phyloP scores from a whole-genome alignment of 2,329 filamentous ascomycete genomes.

The Teratosphaeria nubilosa region DNA sequence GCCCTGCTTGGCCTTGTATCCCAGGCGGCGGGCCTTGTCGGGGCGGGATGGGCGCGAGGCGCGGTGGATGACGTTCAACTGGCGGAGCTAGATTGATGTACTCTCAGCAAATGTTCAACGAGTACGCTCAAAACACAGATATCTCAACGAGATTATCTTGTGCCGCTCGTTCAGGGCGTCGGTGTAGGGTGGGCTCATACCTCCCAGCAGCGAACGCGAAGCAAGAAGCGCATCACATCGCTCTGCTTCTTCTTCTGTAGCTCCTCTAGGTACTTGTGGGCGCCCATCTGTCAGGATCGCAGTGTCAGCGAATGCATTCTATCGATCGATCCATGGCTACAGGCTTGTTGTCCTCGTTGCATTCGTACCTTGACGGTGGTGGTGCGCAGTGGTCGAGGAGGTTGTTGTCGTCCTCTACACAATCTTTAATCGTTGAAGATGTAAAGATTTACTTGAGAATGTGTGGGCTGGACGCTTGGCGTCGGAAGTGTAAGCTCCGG shows the following conservation, averaged over 20 bases:
- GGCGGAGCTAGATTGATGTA: conserved; percentile 99
- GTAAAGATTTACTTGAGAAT: conserved; percentile 1
- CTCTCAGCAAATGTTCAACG: conserved; percentile 99
- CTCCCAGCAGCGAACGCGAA: conserved; percentile 99
- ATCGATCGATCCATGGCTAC: not conserved
- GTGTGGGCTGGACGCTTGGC: not conserved
- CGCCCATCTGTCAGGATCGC: conserved; percentile 69
- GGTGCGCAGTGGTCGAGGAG: conserved; percentile 4
- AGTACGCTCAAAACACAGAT: conserved; percentile 56
- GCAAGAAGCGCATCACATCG: conserved; percentile 99
- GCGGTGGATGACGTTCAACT: conserved; percentile 99
- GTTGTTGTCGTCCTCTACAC: conserved; percentile 2
- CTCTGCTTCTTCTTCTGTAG: conserved; percentile 99
- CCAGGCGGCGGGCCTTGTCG: conserved; percentile 99
- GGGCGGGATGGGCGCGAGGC: conserved; percentile 95
- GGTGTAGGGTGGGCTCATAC: conserved; percentile 38
- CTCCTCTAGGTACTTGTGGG: conserved; percentile 99
- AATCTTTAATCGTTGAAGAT: not conserved
- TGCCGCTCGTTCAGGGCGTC: conserved; percentile 20
- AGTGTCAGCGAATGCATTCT: not conserved
- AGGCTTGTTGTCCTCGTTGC: not conserved
- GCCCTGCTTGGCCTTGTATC: conserved; percentile 99
- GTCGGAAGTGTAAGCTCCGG: not conserved
- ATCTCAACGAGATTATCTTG: conserved; percentile 10
- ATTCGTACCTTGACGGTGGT: conserved; percentile 2